Conservation (phyloP, 75 land plant genomes). For the Larix kaempferi region DNA sequence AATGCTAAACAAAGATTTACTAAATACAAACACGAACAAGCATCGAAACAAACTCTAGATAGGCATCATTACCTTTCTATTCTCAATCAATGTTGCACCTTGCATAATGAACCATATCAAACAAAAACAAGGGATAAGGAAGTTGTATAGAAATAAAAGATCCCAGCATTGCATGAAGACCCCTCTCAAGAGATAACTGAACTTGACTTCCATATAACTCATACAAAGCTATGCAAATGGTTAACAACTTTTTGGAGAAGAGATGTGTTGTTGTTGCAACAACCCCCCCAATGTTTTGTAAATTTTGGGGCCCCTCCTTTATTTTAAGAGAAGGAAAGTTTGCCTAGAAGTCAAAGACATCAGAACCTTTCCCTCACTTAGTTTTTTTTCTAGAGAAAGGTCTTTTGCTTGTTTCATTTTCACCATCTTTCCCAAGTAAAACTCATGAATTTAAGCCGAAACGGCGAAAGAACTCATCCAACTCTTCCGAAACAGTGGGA, state of each 20-base stretch:
- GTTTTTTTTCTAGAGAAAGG: too few relatives aligned
- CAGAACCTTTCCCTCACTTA: too few relatives aligned
- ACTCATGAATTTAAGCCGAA: too few relatives aligned
- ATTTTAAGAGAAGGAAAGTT: too few relatives aligned
- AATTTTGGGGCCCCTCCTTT: too few relatives aligned
- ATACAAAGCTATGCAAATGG: slow-evolving; percentile 66
- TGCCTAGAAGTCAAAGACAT: too few relatives aligned
- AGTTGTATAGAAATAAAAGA: slow-evolving; percentile 54
- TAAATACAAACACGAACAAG: background rate
- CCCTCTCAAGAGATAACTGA: slow-evolving; percentile 79
- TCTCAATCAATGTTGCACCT: slow-evolving; percentile 54
- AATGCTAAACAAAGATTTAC: background rate
- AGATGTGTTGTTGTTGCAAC: too few relatives aligned
- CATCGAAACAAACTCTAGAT: background rate
- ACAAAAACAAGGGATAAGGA: slow-evolving; percentile 69
- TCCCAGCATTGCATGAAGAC: slow-evolving; percentile 82
- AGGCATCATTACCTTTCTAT: slow-evolving; percentile 36
- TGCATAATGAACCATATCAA: slow-evolving; percentile 79
- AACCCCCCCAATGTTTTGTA: too few relatives aligned
- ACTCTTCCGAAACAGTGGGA: too few relatives aligned
- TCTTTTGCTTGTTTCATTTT: too few relatives aligned
- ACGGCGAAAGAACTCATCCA: too few relatives aligned
- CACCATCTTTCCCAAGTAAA: too few relatives aligned
- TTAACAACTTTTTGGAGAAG: slow-evolving; percentile 38
- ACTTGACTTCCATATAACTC: slow-evolving; percentile 70